A percentile compares a stretch with the other conserved stretches of the same genome.
Conservation (phyloP, 2,329 filamentous ascomycete species). For the Thielaviopsis musarum region DNA sequence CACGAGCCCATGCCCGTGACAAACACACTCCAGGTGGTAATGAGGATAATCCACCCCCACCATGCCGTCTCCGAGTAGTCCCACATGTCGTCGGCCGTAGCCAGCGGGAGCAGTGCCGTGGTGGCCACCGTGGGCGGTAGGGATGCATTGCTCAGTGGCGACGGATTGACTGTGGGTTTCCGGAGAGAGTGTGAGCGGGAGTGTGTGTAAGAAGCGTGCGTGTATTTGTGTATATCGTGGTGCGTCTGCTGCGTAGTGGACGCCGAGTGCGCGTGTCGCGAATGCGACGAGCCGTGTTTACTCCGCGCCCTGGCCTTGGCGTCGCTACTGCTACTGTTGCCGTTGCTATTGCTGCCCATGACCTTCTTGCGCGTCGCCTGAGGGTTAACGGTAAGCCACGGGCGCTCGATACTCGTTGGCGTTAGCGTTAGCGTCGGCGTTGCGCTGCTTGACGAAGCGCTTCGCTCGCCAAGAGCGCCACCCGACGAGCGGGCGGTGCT, state of each 20-base stretch:
- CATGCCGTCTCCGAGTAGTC: conserved; percentile 91
- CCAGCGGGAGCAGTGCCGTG: conserved; percentile 24
- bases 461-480: conserved; percentile 16
- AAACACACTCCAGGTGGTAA: conserved; percentile 89
- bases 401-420: conserved; percentile 26
- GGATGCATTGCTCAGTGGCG: conserved; percentile 3
- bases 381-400: conserved; percentile 24
- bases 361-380: conserved; percentile 26
- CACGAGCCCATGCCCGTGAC: conserved; percentile 94
- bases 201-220: not conserved
- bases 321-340: not conserved
- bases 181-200: not conserved
- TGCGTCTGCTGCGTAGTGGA: not conserved
- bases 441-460: conserved; percentile 4
- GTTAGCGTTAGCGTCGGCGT: conserved; percentile 13
- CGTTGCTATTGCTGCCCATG: conserved; percentile 18
- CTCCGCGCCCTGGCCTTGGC: not conserved
- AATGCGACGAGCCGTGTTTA: not conserved
- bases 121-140: conserved; percentile 5
- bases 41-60: conserved; percentile 92
- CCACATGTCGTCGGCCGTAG: conserved; percentile 43
- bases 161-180: conserved; percentile 6
- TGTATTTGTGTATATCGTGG: not conserved
- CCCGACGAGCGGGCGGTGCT: too few relatives aligned
- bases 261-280: not conserved